These are phyloP conservation scores for Babesia ovis DNA, from an alignment of 169 alveolate species.

Conservation along the genomic window DNA sequence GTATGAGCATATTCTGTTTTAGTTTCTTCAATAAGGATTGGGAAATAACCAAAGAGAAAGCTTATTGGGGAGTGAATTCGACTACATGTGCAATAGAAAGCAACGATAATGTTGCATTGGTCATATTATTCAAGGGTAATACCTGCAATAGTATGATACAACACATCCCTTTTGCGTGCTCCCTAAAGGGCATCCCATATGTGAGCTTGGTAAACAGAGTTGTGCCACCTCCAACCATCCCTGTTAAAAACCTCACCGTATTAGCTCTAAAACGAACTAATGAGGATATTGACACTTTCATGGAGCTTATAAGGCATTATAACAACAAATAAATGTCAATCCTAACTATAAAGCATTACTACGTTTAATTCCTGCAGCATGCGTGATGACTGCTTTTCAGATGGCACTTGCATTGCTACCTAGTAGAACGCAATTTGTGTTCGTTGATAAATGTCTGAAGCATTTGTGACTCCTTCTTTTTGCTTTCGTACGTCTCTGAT, in stretches of 20 bases:
- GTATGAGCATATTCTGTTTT: background rate
- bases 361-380: background rate
- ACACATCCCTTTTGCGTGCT: slow-evolving; percentile 19
- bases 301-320: background rate
- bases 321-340: background rate
- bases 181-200: slow-evolving; percentile 10
- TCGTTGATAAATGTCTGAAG: slow-evolving; percentile 76
- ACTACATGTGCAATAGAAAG: slow-evolving; percentile 38
- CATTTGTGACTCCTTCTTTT: slow-evolving; percentile 59
- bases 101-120: slow-evolving; percentile 9
- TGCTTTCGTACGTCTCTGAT: slow-evolving; percentile 64
- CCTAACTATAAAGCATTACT: too few species aligned
- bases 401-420: background rate
- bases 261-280: background rate
- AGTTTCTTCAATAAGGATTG: background rate
- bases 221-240: background rate
- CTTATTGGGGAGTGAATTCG: slow-evolving; percentile 44
- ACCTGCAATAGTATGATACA: slow-evolving; percentile 18
- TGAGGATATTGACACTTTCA: background rate
- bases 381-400: background rate
- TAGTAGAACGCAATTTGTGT: slow-evolving; percentile 9
- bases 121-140: slow-evolving; percentile 46
- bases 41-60: background rate
- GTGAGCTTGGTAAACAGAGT: slow-evolving; percentile 22
- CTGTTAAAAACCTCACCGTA: slow-evolving; percentile 5